Percentiles rank a stretch among this genome's conserved stretches.
Evolutionary conservation across 768 basidiomycete genomes (phyloP).

Genomic region (Suillus lakei): DNA sequence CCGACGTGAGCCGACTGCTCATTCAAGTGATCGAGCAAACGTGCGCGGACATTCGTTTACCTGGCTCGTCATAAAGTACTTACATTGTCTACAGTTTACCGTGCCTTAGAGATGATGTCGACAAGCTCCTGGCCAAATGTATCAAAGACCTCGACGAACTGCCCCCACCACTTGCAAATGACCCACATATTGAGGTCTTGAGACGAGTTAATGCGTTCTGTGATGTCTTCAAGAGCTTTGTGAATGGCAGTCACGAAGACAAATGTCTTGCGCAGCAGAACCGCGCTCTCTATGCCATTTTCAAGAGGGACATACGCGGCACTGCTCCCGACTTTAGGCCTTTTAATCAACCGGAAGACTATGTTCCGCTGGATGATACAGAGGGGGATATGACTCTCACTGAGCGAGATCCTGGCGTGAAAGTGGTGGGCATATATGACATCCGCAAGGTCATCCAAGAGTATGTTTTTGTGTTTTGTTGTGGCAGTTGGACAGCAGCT

Average conservation of each 20-base stretch:
- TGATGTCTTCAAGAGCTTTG: slow-evolving; percentile 36
- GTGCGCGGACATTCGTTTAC: slow-evolving; percentile 42
- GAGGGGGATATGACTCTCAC: slow-evolving; percentile 12
- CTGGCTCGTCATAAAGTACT: slow-evolving; percentile 8
- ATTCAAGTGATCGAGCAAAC: slow-evolving; percentile 54
- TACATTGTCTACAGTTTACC: slow-evolving; percentile 47
- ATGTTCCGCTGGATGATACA: slow-evolving; percentile 14
- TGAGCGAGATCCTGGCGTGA: slow-evolving; percentile 5
- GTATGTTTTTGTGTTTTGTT: slow-evolving; percentile 27
- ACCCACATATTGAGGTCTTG: slow-evolving; percentile 53
- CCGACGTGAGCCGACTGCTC: slow-evolving; percentile 55
- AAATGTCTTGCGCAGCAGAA: slow-evolving; percentile 44
- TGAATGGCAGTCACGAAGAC: slow-evolving; percentile 37
- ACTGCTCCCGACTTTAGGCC: slow-evolving; percentile 50
- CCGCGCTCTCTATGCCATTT: slow-evolving; percentile 34
- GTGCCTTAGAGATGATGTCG: slow-evolving; percentile 43
- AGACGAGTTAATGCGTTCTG: slow-evolving; percentile 51
- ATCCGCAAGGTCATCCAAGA: slow-evolving; percentile 40
- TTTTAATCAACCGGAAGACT: slow-evolving; percentile 20
- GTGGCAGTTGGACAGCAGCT: slow-evolving; percentile 1
- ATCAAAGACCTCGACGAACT: slow-evolving; percentile 40
- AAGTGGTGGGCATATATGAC: slow-evolving; percentile 35
- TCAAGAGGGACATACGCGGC: slow-evolving; percentile 39
- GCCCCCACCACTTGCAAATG: slow-evolving; percentile 41
- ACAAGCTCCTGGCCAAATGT: slow-evolving; percentile 42